Evolutionary conservation across 2,329 filamentous ascomycete species (phyloP).

Genomic region (Akanthomyces lecanii): DNA sequence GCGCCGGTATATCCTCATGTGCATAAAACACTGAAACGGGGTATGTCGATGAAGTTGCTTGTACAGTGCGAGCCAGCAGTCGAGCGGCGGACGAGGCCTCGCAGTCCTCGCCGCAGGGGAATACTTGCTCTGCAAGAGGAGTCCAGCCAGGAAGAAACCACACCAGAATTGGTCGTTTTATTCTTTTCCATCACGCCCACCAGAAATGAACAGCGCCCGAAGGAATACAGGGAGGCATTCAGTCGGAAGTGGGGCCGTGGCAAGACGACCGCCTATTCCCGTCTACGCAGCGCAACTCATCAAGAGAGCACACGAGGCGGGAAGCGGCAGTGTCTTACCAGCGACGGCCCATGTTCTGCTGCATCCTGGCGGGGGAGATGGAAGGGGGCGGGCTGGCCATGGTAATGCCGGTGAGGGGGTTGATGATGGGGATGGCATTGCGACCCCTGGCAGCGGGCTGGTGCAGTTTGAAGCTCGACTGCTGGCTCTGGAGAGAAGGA

Average conservation of each 20-base stretch:
- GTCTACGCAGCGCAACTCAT: conserved; percentile 26
- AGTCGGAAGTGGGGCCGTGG: conserved; percentile 7
- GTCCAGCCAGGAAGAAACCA: conserved; percentile 37
- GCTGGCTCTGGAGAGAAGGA: conserved; percentile 62
- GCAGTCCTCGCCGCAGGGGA: conserved; percentile 8
- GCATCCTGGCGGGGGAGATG: conserved; percentile 59
- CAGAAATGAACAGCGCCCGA: conserved; percentile 40
- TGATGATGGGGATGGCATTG: conserved; percentile 97
- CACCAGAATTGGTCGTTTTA: conserved; percentile 28
- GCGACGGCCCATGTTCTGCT: conserved; percentile 48
- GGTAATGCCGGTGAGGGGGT: conserved; percentile 83
- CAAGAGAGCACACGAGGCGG: conserved; percentile 30
- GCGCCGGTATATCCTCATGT: conserved; percentile 36
- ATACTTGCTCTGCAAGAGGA: conserved; percentile 24
- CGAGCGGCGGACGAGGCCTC: conserved; percentile 8
- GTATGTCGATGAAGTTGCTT: conserved; percentile 48
- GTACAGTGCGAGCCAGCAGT: conserved; percentile 33
- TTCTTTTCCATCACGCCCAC: conserved; percentile 35
- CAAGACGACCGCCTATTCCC: conserved; percentile 29
- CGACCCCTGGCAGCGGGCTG: conserved; percentile 85
- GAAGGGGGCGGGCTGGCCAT: conserved; percentile 84
- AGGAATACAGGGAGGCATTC: conserved; percentile 17
- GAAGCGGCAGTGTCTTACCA: conserved; percentile 42
- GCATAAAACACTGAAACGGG: conserved; percentile 24
- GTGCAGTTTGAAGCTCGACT: conserved; percentile 71